phyloP scores from a whole-genome alignment of 495 filamentous ascomycete genomes.

The Hyphodiscus hymeniophilus region DNA sequence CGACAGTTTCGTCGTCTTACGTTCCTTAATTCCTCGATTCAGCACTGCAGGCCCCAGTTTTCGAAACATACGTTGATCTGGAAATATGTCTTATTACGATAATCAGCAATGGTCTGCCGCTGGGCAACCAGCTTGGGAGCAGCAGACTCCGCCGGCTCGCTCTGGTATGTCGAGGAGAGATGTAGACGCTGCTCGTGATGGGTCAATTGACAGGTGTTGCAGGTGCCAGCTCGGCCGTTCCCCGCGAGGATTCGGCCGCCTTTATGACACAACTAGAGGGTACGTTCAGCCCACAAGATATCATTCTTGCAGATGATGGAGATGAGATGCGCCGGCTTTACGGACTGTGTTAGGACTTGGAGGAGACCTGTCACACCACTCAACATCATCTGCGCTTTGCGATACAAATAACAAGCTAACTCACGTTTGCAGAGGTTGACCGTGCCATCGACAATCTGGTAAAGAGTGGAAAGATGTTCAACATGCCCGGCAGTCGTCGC shows the following conservation, averaged over 20 bases:
- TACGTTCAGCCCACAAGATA: conserved; percentile 38
- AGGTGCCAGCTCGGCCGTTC: conserved; percentile 73
- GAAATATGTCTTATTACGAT: conserved; percentile 83
- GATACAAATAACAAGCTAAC: conserved; percentile 12
- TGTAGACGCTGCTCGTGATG: background rate
- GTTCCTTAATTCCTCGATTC: conserved; percentile 19
- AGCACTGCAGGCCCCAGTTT: conserved; percentile 24
- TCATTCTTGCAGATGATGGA: background rate
- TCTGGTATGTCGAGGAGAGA: conserved; percentile 54
- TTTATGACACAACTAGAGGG: conserved; percentile 90
- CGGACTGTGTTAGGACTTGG: too few species aligned
- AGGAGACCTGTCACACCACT: conserved; percentile 1
- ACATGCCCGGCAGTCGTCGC: conserved; percentile 58
- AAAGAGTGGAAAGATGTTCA: conserved; percentile 92
- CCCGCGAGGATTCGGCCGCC: conserved; percentile 69
- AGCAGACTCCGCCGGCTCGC: conserved; percentile 76
- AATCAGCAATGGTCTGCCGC: conserved; percentile 69
- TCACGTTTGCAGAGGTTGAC: conserved; percentile 70
- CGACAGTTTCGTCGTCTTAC: conserved; percentile 17
- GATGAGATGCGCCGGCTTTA: conserved; percentile 4
- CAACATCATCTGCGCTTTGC: background rate
- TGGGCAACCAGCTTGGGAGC: conserved; percentile 66
- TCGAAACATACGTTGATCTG: conserved; percentile 16
- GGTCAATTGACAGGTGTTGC: conserved; percentile 30
- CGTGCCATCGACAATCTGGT: conserved; percentile 90